Percentiles rank a stretch among this genome's conserved stretches.
phyloP scores from a whole-genome alignment of 1,284 basidiomycete species.

The Microstroma glucosiphilum region DNA sequence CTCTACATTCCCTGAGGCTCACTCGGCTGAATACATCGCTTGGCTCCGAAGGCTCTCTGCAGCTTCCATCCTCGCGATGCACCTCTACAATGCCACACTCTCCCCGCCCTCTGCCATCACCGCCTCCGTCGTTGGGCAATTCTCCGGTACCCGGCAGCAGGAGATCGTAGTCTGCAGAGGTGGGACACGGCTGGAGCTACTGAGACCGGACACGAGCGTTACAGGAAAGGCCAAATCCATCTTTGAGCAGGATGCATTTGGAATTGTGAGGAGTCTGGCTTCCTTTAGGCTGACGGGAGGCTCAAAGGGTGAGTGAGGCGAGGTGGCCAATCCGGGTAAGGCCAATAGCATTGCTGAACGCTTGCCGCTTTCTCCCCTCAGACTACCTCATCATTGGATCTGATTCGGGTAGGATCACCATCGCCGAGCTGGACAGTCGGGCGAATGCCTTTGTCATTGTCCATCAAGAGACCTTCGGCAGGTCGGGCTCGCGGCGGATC shows the following conservation, averaged over 20 bases:
- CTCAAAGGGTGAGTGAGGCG: constrained; percentile 16
- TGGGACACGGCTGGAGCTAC: constrained; percentile 36
- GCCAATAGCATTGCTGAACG: background rate
- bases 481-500: constrained; percentile 45
- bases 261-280: constrained; percentile 41
- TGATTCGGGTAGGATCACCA: constrained; percentile 46
- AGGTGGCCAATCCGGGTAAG: background rate
- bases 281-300: constrained; percentile 44
- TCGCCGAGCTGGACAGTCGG: constrained; percentile 42
- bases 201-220: constrained; percentile 36
- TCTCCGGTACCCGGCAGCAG: constrained; percentile 44
- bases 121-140: constrained; percentile 44
- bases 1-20: too few species aligned
- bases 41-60: too few species aligned
- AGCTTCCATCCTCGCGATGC: constrained; percentile 23
- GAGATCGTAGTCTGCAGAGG: constrained; percentile 44
- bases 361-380: constrained; percentile 1
- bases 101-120: constrained; percentile 39
- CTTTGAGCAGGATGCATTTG: constrained; percentile 39
- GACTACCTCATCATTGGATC: constrained; percentile 49
- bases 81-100: constrained; percentile 47
- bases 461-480: constrained; percentile 47
- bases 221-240: constrained; percentile 33
- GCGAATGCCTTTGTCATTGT: constrained; percentile 37
- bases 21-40: too few species aligned